Evolutionary conservation across 305 asterid genomes (phyloP), one percentile per base, ranked within the genome.

Genomic region (Withania somnifera): DNA sequence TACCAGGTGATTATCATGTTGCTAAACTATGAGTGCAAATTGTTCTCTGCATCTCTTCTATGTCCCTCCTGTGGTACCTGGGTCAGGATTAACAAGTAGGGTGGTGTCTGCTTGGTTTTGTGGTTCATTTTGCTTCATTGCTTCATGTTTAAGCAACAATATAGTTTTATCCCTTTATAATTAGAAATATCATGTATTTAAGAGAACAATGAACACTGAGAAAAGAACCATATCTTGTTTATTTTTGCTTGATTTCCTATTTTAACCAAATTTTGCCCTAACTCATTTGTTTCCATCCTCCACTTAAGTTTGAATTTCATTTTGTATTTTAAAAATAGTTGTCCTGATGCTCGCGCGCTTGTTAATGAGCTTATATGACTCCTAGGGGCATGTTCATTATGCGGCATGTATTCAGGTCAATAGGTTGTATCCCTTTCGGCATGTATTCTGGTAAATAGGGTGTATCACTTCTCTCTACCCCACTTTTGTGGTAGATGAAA

Each of bases 1-100:
- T 78, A 76, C 98, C 99, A 77, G 99, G 99, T 96, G 88, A 86
- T 57, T 75, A 82, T 76, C 34, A 36, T 89, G 40, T 24, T 11
- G n/a, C 54, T 26, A 50, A 26, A 15, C 38, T 75, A 9, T 17
- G 20, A 4, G 36, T 69, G 53, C 78, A 69, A 19, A 36, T 36
- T 67, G 77, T 36, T 67, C 30, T 36, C 9, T 67, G 77, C 36
- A 5, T 66, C 13, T 63, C 51, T n/a, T 34, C 28, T 45, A 66
- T 67, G 17, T 36, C 77, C 19, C 30, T 36, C 9, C 50, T 17
- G 75, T 66, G 51, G 9, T 67, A 34, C 28, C 28, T 17, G 58
- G 47, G 61, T 75, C 45, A 50, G 80, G 45, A 75, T 75, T 28
- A n/a, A 75, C 22, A 28, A 17, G 80, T 75, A 17, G 24, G n/a